phyloP scores from a whole-genome alignment of 2,329 filamentous ascomycete genomes.

The Bertia moriformis region DNA sequence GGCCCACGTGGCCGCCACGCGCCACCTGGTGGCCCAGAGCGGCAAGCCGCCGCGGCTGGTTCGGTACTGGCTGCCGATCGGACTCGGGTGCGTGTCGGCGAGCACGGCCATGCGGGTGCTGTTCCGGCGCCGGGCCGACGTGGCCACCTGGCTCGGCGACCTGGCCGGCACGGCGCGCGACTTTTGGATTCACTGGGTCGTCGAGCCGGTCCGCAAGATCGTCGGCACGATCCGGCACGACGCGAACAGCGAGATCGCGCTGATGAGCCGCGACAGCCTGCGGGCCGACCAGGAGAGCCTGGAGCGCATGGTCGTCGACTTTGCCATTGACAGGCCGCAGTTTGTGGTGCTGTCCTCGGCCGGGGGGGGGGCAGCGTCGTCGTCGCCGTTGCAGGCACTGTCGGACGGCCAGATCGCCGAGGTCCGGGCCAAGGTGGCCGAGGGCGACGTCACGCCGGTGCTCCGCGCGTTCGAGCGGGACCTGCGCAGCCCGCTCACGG shows the following conservation, averaged over 20 bases:
- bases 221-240: constrained; percentile 89
- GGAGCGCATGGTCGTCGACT: constrained; percentile 96
- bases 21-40: constrained; percentile 40
- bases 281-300: constrained; percentile 80
- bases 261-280: constrained; percentile 88
- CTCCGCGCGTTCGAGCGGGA: constrained; percentile 84
- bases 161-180: constrained; percentile 67
- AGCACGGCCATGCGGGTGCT: constrained; percentile 73
- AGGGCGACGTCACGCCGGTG: constrained; percentile 86
- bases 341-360: too few species aligned
- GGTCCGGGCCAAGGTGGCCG: constrained; percentile 66
- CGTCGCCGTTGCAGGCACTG: constrained; percentile 33
- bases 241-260: constrained; percentile 79
- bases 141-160: constrained; percentile 66
- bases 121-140: constrained; percentile 59
- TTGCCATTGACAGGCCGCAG: constrained; percentile 69
- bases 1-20: constrained; percentile 43
- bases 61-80: constrained; percentile 77
- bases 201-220: constrained; percentile 70
- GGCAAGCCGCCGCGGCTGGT: constrained; percentile 63
- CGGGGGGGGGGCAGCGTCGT: constrained; percentile 30
- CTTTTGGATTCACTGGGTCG: constrained; percentile 93
- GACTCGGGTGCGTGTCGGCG: constrained; percentile 61
- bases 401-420: constrained; percentile 57
- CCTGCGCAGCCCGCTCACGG: constrained; percentile 65